Base-by-base conservation (phyloP, 352 stramenopile species). In the Phytophthora quininea region DNA sequence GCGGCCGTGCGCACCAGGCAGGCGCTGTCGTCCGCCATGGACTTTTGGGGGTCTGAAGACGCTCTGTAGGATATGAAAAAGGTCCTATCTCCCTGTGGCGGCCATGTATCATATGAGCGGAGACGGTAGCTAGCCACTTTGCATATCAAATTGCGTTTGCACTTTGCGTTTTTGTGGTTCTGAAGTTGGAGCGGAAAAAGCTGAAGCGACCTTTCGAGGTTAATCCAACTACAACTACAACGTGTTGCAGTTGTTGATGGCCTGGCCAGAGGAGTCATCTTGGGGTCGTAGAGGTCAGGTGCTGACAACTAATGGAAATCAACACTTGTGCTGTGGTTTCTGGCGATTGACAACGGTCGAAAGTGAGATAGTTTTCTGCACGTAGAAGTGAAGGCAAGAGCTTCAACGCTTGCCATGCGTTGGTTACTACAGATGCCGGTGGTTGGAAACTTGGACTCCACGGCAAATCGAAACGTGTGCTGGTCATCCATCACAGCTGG, bases 21-120 rank as follows among this genome's bases (percentile, higher is more conserved):
- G 64, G 88, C 88, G 40, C 61, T 96, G 11, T 90, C 83, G 43
- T 92, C 86, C 51, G 88, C 88, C 38, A 93, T 96, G 84, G 88
- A 96, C 66, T 96, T 96, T 96, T n/a, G 50, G 86, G 86, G 49
- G 77, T 95, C 48, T 95, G 90, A 78, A 12, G 3, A 2, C 10
- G 30, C 31, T 0, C 52, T 9, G 31, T n/a, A n/a, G 91, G 82
- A 64, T 79, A 53, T 31, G 10, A 31, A 57, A 53, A 40, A n/a
- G 14, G 31, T 14, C 30, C 46, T 35, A 10, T 29, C 37, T 49
- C 19, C 19, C 58, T 35, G 57, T 58, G 55, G 55, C 57, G 69
- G 54, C 69, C 76, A 56, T 77, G 60, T 77, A 73, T 67, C 49
- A 77, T 73, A 68, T 58, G 60, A 71, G 52, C 57, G 65, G 38